These are phyloP conservation scores for Scheffersomyces amazonensis DNA, from an alignment of 805 yeast species.

Conservation along the genomic window DNA sequence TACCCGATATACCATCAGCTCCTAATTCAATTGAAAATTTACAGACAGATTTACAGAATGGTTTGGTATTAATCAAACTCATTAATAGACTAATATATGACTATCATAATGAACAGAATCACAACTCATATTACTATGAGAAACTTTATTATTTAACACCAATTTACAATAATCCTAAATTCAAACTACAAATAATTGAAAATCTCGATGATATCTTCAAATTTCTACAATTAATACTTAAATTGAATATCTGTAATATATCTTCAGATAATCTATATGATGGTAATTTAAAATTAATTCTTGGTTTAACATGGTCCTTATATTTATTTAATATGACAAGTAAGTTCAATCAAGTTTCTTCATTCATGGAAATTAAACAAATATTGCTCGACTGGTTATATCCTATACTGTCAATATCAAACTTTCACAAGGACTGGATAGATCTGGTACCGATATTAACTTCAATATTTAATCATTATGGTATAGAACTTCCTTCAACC, in stretches of 20 bases:
- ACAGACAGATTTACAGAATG: constrained; percentile 36
- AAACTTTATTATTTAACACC: constrained; percentile 26
- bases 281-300: constrained; percentile 44
- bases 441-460: constrained; percentile 47
- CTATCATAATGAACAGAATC: constrained; percentile 9
- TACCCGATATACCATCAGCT: background rate
- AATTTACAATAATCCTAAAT: constrained; percentile 34
- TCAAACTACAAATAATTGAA: constrained; percentile 45
- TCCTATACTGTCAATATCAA: constrained; percentile 27
- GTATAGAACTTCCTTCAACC: constrained; percentile 21
- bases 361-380: constrained; percentile 28
- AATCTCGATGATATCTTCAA: constrained; percentile 42
- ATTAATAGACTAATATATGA: constrained; percentile 30
- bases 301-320: constrained; percentile 50
- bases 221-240: constrained; percentile 36
- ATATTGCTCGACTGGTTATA: constrained; percentile 53
- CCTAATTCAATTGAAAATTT: constrained; percentile 12
- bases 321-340: constrained; percentile 39
- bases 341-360: constrained; percentile 19
- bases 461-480: constrained; percentile 31
- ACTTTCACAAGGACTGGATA: constrained; percentile 58
- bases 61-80: constrained; percentile 35
- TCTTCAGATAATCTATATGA: constrained; percentile 50
- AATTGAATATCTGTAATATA: constrained; percentile 41
- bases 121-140: constrained; percentile 4